These are phyloP conservation scores for Magnusiomyces magnusii DNA, from an alignment of 1,139 yeast species.

Conservation along the genomic window DNA sequence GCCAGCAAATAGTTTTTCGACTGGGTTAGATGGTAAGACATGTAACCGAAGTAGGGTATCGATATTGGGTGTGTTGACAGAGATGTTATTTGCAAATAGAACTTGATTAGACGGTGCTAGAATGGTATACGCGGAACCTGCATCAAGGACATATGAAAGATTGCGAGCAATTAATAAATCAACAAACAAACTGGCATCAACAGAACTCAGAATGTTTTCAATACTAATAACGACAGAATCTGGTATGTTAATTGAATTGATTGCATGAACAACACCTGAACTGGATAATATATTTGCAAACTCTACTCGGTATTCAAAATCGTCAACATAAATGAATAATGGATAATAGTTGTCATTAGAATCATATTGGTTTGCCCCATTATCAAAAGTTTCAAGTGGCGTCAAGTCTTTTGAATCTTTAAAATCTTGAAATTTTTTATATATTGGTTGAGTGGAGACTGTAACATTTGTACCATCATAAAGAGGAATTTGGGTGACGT, in stretches of 20 bases:
- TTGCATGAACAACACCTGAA: constrained; percentile 80
- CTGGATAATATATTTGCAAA: constrained; percentile 66
- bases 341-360: neutral
- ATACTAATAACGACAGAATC: constrained; percentile 46
- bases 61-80: constrained; percentile 40
- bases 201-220: constrained; percentile 47
- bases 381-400: neutral
- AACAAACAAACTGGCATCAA: constrained; percentile 40
- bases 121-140: constrained; percentile 48
- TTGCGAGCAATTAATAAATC: constrained; percentile 41
- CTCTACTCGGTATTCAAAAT: constrained; percentile 24
- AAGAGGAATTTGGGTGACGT: constrained; percentile 24
- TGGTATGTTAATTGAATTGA: constrained; percentile 54
- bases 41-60: constrained; percentile 58
- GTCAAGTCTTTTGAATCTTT: neutral
- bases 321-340: constrained; percentile 28
- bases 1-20: constrained; percentile 30
- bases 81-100: constrained; percentile 46
- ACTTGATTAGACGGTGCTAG: constrained; percentile 65
- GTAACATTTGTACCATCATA: constrained; percentile 35
- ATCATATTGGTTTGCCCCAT: neutral
- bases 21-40: constrained; percentile 50
- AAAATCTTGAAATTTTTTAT: constrained; percentile 28
- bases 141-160: constrained; percentile 32
- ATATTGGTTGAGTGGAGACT: constrained; percentile 11